Base-by-base conservation (phyloP, 2,329 filamentous ascomycete species). In the Pseudogymnoascus sp. region DNA sequence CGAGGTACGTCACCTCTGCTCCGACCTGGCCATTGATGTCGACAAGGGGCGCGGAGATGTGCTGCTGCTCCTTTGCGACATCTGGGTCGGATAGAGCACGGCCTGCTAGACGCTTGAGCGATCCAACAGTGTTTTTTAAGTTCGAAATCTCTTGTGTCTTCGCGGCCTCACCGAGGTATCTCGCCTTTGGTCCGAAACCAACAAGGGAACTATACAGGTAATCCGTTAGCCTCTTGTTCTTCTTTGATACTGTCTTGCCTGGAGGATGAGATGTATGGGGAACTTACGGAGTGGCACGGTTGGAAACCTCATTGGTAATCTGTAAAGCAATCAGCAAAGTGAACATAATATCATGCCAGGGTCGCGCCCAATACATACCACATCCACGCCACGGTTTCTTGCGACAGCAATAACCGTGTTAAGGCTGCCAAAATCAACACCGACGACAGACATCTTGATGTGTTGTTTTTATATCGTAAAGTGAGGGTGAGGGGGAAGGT, bases 71-170 rank as follows among this genome's bases (percentile, higher is more conserved):
- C 74, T 94, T 84, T 78, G 92, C 84, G 66, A 96, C 83, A 83
- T 99, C 94, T 74, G 94, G 92, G 74, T 99, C 94, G 75, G 83
- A 88, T 78, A 93, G 84, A 66, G 84, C 82, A 74, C 94, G 91
- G 74, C 94, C 94, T 73, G 89, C 89, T 70, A 99, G 87, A 73
- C 94, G 91, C 81, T 96, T 96, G 72, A 99, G 84, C 69, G 86
- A 92, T 76, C 86, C 83, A 79, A 99, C 90, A 69, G 94, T 99
- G 84, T 99, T 99, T 83, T 97, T 99, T 73, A 97, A 86, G 83
- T 99, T 99, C 74, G 93, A 96, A 75, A 96, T 95, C 80, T 99
- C 94, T 80, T 97, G 93, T 69, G 93, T 97, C 86, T 97, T 97
- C 70, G 94, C 94, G 63, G 90, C 79, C 81, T 99, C 94, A 69